These are phyloP conservation scores for Microbotryum lychnidis-dioicae DNA, from an alignment of 1,284 basidiomycete species.

Conservation along the genomic window DNA sequence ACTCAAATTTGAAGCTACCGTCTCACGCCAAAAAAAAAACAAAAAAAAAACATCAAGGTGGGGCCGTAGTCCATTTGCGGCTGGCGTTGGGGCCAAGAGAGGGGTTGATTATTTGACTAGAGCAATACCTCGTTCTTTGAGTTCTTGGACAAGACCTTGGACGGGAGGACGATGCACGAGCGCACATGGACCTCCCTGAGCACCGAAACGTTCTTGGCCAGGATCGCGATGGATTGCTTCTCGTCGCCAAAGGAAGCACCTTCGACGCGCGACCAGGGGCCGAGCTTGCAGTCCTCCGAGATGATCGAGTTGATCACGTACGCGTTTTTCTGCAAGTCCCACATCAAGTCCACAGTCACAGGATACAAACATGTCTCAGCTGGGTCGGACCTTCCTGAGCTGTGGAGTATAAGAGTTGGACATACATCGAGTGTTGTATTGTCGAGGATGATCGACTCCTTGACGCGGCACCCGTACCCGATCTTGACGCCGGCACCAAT, in stretches of 20 bases:
- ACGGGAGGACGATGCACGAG: slow-evolving; percentile 47
- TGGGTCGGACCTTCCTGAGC: not conserved
- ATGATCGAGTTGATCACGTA: slow-evolving; percentile 46
- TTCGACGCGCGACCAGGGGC: slow-evolving; percentile 47
- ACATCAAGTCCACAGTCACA: not conserved
- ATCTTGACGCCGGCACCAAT: slow-evolving; percentile 43
- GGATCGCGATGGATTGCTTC: slow-evolving; percentile 38
- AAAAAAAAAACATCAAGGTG: too few species aligned
- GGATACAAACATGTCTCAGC: not conserved
- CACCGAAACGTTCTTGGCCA: slow-evolving; percentile 44
- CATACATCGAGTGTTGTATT: slow-evolving; percentile 42
- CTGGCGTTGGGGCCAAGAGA: too few species aligned
- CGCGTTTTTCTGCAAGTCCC: slow-evolving; percentile 40
- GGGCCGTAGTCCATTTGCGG: too few species aligned
- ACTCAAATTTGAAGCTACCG: too few species aligned
- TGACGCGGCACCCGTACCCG: slow-evolving; percentile 45
- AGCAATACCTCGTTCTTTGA: slow-evolving; percentile 46
- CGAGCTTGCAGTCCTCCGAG: slow-evolving; percentile 42
- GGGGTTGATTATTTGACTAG: slow-evolving; percentile 24
- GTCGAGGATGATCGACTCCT: slow-evolving; percentile 47
- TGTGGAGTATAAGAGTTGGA: not conserved
- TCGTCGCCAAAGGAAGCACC: slow-evolving; percentile 39
- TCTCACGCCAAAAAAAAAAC: too few species aligned
- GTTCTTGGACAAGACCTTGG: slow-evolving; percentile 44
- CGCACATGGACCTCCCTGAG: slow-evolving; percentile 42